Conservation (phyloP, 2,329 filamentous ascomycete genomes). For the Beauveria asiatica region DNA sequence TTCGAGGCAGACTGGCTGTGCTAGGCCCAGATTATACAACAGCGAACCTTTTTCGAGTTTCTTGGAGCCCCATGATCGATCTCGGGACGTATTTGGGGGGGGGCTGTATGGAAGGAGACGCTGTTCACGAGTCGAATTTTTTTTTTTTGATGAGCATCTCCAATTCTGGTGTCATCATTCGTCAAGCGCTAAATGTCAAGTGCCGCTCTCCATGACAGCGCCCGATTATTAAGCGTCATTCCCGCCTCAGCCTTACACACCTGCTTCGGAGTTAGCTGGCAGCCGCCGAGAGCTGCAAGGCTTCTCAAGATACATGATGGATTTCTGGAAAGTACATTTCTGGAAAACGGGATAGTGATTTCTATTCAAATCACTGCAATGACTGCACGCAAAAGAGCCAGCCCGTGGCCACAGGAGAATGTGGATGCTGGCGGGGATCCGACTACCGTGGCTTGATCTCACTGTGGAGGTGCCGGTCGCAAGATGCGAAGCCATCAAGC, state of each 20-base stretch:
- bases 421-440: background rate
- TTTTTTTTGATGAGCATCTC: background rate
- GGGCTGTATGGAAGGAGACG: background rate
- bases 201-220: background rate
- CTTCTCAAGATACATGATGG: background rate
- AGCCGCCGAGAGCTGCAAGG: background rate
- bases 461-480: background rate
- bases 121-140: background rate
- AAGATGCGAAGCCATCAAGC: background rate
- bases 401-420: background rate
- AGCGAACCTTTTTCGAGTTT: background rate
- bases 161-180: background rate
- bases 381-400: background rate
- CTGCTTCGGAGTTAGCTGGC: background rate
- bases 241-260: background rate
- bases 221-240: slow-evolving; percentile 8
- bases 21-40: background rate
- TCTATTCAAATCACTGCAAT: background rate
- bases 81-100: background rate
- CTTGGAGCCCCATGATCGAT: background rate
- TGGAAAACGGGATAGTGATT: background rate
- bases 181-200: slow-evolving; percentile 1
- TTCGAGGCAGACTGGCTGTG: background rate
- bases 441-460: background rate
- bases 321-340: too few species aligned